A percentile compares a stretch with the other conserved stretches of the same genome.
These are phyloP conservation scores for Quercus dentata DNA, from an alignment of 306 rosid species.

Conservation along the genomic window DNA sequence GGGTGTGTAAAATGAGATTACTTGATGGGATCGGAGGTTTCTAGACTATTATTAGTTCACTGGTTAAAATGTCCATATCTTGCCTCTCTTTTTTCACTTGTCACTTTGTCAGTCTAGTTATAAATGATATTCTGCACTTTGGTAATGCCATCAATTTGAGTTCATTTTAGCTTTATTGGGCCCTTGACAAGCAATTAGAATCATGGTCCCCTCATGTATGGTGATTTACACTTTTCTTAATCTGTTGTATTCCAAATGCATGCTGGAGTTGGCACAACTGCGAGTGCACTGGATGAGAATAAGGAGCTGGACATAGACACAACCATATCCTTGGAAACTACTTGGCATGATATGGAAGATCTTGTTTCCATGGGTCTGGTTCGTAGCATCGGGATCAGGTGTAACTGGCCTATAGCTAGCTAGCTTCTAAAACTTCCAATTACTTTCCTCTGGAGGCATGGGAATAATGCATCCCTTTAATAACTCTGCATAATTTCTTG, in stretches of 20 bases:
- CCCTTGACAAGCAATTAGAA: no score
- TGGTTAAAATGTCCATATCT: no score
- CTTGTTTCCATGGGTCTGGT: slow-evolving; percentile 79
- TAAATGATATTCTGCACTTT: no score
- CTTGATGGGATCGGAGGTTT: no score
- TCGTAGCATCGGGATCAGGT: slow-evolving; percentile 95
- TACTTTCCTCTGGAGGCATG: slow-evolving; percentile 1
- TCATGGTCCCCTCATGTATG: background rate
- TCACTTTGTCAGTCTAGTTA: no score
- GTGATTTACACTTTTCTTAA: background rate
- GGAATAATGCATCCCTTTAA: background rate
- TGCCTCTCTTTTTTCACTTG: no score
- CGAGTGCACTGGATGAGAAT: slow-evolving; percentile 74
- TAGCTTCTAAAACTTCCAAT: background rate
- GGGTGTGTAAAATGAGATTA: no score
- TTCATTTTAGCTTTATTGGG: no score
- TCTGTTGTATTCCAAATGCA: slow-evolving; percentile 3
- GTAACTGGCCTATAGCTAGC: background rate
- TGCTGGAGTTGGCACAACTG: slow-evolving; percentile 81
- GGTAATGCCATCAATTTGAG: no score
- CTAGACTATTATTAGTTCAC: no score
- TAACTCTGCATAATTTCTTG: background rate
- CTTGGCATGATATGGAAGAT: slow-evolving; percentile 91
- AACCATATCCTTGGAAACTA: slow-evolving; percentile 73
- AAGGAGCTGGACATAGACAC: slow-evolving; percentile 85